Base-by-base conservation (phyloP, 768 basidiomycete species). In the Pleurotus cornucopiae region DNA sequence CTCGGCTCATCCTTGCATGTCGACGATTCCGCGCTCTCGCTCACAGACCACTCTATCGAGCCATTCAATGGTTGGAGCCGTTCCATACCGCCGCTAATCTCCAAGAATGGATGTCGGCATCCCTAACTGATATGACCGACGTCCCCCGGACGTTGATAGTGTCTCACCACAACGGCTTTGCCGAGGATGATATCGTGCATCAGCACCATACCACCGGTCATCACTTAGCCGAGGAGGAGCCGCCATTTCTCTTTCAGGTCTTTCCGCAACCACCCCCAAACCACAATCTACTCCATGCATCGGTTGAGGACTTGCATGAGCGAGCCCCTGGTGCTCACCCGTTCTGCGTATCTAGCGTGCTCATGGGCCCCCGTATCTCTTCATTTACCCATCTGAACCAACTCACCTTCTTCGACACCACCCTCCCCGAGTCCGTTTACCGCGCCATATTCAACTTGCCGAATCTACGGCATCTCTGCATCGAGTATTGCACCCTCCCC, bases 401-500 rank as follows among this genome's bases (percentile, higher is more conserved):
- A 16, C 71, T 80, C 51, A 63, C 68, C 0, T 72, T 78, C 60
- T 64, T 60, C 46, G 62, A 68, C 45, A 69, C 75, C 58, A 62
- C 74, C 18, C 68, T 79, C 45, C 70, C 74, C 0, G 63, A 70
- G 25, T 37, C 62, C 1, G 66, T 78, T 9, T 73, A 74, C 51
- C 56, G 56, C 0, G 56, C 71, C 25, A 66, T 80, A 13, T 72
- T 74, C 62, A 44, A 51, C 34, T 69, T 79, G 11, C 72, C 75
- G 1, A 52, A 51, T 2, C 71, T 80, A 16, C 66, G 71, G 26
- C 66, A 61, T 6, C 69, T 80, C n/a, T 64, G 66, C 23, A 66
- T 80, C 55, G 75, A 78, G 47, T 69, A 73, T 46, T 79, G 77
- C 52, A 63, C 64, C 7, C 56, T 68, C 48, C 75, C 75, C 5